Percentiles rank a stretch among this genome's conserved stretches.
Evolutionary conservation across 1,284 basidiomycete genomes (phyloP).

Genomic region (Irpex lacteus): DNA sequence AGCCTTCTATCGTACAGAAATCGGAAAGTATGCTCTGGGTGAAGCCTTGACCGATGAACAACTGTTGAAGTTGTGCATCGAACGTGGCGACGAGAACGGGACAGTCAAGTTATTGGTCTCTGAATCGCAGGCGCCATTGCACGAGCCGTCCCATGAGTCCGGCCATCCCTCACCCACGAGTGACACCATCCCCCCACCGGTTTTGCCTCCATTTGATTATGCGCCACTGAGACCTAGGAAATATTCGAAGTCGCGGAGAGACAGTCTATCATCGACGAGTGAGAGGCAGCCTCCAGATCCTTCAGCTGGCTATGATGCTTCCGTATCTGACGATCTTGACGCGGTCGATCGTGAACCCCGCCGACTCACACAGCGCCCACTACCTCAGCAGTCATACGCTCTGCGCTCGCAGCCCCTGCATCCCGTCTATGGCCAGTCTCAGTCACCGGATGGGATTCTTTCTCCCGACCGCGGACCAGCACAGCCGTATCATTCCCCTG

Average conservation of each 20-base stretch:
- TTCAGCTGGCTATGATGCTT: conserved; percentile 64
- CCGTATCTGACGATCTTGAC: conserved; percentile 60
- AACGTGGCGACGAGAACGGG: conserved; percentile 71
- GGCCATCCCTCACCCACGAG: conserved; percentile 40
- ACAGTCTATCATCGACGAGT: conserved; percentile 67
- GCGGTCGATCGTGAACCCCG: conserved; percentile 49
- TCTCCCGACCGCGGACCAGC: conserved; percentile 42
- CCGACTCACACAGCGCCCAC: conserved; percentile 40
- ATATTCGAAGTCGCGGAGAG: conserved; percentile 52
- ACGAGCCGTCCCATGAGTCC: conserved; percentile 41
- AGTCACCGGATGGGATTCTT: conserved; percentile 28
- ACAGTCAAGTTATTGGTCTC: conserved; percentile 81
- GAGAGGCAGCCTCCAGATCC: conserved; percentile 53
- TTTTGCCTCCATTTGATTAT: conserved; percentile 35
- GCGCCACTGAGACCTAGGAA: conserved; percentile 49
- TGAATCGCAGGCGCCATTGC: conserved; percentile 56
- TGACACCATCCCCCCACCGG: conserved; percentile 52
- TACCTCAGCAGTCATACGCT: conserved; percentile 24
- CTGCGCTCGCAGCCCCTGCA: conserved; percentile 27
- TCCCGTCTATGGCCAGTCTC: conserved; percentile 22
- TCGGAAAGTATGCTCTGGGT: conserved; percentile 72
- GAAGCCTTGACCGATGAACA: conserved; percentile 67
- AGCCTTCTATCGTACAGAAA: conserved; percentile 84
- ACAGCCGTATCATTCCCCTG: conserved; percentile 18
- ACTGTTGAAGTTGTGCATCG: conserved; percentile 70